phyloP scores from a whole-genome alignment of 768 basidiomycete species.

The Brasilioporus rufonigricans region DNA sequence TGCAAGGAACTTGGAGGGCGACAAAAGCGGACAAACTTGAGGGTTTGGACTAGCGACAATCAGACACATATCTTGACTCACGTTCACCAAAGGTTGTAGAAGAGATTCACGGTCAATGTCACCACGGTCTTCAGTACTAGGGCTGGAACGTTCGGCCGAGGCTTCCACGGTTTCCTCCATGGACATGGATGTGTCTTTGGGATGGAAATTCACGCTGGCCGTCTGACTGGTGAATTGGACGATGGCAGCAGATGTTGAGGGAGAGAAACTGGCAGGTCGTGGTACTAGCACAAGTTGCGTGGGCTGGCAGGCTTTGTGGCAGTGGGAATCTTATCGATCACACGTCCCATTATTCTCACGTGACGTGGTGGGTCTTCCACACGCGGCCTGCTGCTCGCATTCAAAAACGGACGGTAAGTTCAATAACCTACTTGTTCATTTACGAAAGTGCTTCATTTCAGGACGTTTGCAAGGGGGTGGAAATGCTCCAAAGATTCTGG shows the following conservation, averaged over 20 bases:
- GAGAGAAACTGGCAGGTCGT: constrained; percentile 20
- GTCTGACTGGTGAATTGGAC: constrained; percentile 12
- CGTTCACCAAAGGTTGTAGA: constrained; percentile 28
- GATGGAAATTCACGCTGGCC: constrained; percentile 9
- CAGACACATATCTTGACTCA: constrained; percentile 37
- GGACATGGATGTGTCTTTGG: constrained; percentile 5
- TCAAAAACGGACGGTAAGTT: neutral
- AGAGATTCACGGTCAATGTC: constrained; percentile 19
- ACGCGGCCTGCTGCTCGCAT: neutral
- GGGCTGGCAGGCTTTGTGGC: constrained; percentile 7
- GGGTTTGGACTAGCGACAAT: constrained; percentile 25
- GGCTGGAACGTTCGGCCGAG: neutral
- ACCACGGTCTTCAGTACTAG: constrained; percentile 3
- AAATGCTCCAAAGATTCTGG: constrained; percentile 67
- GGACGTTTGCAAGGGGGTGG: neutral
- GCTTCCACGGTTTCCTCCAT: constrained; percentile 1
- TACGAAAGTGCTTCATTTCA: neutral
- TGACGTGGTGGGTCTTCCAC: constrained; percentile 10
- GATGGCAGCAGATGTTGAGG: neutral
- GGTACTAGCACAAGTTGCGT: constrained; percentile 24
- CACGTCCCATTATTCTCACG: constrained; percentile 13
- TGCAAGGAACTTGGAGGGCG: constrained; percentile 19
- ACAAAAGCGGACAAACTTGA: constrained; percentile 33
- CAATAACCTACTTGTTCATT: neutral
- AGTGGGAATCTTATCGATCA: constrained; percentile 29